These are phyloP conservation scores for Pyrus hybrid DNA, from an alignment of 331 rosid species.

Conservation along the genomic window DNA sequence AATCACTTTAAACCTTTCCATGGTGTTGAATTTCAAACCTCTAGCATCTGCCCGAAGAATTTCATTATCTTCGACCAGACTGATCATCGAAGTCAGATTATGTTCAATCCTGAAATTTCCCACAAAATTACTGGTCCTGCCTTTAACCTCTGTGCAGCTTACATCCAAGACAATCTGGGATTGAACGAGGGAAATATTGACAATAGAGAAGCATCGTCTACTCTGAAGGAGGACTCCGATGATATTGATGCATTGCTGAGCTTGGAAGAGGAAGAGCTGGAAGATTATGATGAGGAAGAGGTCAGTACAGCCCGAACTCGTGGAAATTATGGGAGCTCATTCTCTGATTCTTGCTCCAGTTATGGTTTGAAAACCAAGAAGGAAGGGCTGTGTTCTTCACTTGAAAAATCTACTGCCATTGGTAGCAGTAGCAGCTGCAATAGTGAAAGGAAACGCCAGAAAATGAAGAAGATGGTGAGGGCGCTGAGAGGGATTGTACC, in stretches of 20 bases:
- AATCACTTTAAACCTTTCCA: constrained; percentile 37
- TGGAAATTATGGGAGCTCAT: constrained; percentile 36
- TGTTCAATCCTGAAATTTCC: constrained; percentile 78
- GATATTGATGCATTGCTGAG: constrained; percentile 89
- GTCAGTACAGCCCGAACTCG: constrained; percentile 76
- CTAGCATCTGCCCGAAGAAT: constrained; percentile 77
- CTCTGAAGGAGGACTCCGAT: constrained; percentile 61
- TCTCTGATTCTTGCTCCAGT: constrained; percentile 60
- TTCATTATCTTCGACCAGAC: constrained; percentile 86
- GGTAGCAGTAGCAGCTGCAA: constrained; percentile 28
- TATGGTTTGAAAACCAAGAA: constrained; percentile 52
- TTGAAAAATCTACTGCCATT: constrained; percentile 31
- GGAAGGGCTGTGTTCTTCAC: constrained; percentile 30
- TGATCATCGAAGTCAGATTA: constrained; percentile 59
- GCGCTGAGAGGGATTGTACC: constrained; percentile 70
- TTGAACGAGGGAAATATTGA: constrained; percentile 21
- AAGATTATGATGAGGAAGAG: constrained; percentile 68
- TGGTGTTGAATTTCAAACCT: constrained; percentile 69
- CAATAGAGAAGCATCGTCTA: constrained; percentile 47
- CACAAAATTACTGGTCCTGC: constrained; percentile 48
- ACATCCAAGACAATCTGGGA: constrained; percentile 35
- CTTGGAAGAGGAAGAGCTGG: constrained; percentile 51
- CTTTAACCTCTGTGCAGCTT: constrained; percentile 42
- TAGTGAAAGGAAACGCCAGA: constrained; percentile 44
- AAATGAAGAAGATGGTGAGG: constrained; percentile 79